phyloP scores from a whole-genome alignment of 2,329 filamentous ascomycete genomes.

The Exophiala dermatitidis region DNA sequence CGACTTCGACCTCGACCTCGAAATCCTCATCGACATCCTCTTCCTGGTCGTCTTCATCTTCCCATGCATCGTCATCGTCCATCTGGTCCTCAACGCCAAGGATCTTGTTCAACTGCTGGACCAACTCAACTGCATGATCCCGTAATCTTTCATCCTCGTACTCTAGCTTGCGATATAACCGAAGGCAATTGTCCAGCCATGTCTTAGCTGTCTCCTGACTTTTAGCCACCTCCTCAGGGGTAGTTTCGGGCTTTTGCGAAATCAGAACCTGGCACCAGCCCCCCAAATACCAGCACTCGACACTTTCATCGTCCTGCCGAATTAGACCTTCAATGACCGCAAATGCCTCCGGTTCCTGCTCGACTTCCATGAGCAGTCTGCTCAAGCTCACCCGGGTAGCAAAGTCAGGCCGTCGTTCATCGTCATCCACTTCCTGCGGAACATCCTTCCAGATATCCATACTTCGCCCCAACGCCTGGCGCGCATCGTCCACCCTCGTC shows the following conservation, averaged over 20 bases:
- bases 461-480: conserved; percentile 68
- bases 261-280: conserved; percentile 85
- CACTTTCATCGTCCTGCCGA: conserved; percentile 82
- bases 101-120: conserved; percentile 52
- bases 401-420: conserved; percentile 73
- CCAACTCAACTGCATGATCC: conserved; percentile 40
- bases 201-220: conserved; percentile 51
- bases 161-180: conserved; percentile 68
- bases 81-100: conserved; percentile 56
- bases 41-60: conserved; percentile 51
- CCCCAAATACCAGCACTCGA: conserved; percentile 94
- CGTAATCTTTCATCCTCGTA: conserved; percentile 55
- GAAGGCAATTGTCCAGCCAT: conserved; percentile 73
- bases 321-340: conserved; percentile 78
- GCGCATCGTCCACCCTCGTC: conserved; percentile 67
- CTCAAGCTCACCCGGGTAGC: conserved; percentile 75
- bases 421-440: conserved; percentile 57
- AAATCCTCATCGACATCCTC: conserved; percentile 32
- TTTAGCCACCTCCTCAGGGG: conserved; percentile 32
- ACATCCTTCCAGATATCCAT: conserved; percentile 77
- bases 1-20: conserved; percentile 7
- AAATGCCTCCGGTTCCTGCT: conserved; percentile 76
- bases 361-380: conserved; percentile 81
- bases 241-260: conserved; percentile 40
- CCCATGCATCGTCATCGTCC: conserved; percentile 48